A percentile compares a stretch with the other conserved stretches of the same genome.
Evolutionary conservation across 73 alveolate species (phyloP).

Genomic region (Loxodes magnus): DNA sequence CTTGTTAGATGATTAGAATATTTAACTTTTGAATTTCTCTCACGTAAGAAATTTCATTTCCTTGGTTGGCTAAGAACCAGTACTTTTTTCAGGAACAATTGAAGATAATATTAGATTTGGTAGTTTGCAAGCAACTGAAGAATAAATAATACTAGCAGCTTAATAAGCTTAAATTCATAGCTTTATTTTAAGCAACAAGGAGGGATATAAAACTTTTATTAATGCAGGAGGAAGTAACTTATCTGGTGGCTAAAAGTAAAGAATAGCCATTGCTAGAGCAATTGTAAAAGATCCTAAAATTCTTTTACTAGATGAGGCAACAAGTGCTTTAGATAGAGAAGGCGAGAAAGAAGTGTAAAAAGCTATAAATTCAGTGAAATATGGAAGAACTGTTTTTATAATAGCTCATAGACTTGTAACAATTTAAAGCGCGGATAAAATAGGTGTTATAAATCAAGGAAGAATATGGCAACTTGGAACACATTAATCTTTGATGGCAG

Average conservation of each 20-base stretch:
- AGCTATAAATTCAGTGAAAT: constrained; percentile 28
- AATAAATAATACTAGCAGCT: constrained; percentile 56
- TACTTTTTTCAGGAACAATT: constrained; percentile 48
- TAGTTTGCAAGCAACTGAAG: constrained; percentile 49
- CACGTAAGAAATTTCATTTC: constrained; percentile 12
- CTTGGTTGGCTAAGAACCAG: constrained; percentile 79
- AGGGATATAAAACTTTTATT: constrained; percentile 22
- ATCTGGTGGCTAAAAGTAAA: constrained; percentile 77
- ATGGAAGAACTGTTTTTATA: constrained; percentile 42
- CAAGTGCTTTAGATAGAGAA: constrained; percentile 55
- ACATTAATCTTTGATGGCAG: constrained; percentile 40
- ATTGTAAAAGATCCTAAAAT: constrained; percentile 48
- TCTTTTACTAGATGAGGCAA: constrained; percentile 50
- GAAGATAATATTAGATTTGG: constrained; percentile 53
- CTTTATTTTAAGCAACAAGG: constrained; percentile 19
- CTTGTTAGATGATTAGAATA: constrained; percentile 60
- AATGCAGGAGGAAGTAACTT: constrained; percentile 47
- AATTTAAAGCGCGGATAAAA: constrained; percentile 49
- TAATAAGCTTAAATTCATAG: constrained; percentile 42
- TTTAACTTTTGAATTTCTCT: constrained; percentile 56
- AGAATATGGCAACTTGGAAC: constrained; percentile 44
- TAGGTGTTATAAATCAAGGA: constrained; percentile 58
- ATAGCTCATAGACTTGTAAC: constrained; percentile 70
- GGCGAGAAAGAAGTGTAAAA: constrained; percentile 31
- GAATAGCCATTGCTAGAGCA: constrained; percentile 76